Percentiles rank a stretch among this genome's conserved stretches.
Evolutionary conservation across 768 basidiomycete species (phyloP).

Genomic region (Termitomyces sp.): DNA sequence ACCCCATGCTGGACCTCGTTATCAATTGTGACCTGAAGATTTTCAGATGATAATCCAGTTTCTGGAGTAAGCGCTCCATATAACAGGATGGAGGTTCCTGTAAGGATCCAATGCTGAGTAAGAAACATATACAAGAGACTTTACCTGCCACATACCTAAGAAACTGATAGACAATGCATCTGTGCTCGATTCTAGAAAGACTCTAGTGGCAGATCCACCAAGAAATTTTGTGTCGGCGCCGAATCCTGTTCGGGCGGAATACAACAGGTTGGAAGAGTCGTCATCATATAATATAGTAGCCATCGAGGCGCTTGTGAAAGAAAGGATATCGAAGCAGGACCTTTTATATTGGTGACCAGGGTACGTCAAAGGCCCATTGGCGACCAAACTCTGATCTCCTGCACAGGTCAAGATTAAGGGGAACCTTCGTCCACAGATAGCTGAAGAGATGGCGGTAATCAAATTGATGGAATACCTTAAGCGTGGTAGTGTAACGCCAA

Average conservation of each 20-base stretch:
- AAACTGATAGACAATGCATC: not conserved
- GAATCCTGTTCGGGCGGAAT: not conserved
- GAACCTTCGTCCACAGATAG: not conserved
- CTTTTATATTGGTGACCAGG: not conserved
- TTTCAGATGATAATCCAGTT: not conserved
- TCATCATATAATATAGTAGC: not conserved
- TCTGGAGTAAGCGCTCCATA: not conserved
- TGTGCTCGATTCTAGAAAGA: not conserved
- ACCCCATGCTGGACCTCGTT: not conserved
- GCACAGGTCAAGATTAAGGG: not conserved
- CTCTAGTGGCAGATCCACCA: not conserved
- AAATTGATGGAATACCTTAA: not conserved
- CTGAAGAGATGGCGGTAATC: not conserved
- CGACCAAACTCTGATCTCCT: not conserved
- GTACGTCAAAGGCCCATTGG: not conserved
- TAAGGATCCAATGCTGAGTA: not conserved
- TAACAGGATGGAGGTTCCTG: not conserved
- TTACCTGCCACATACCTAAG: not conserved
- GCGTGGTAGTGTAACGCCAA: not conserved
- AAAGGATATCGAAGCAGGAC: not conserved
- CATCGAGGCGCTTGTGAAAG: not conserved
- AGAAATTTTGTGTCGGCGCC: not conserved
- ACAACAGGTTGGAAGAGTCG: not conserved
- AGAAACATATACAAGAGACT: not conserved
- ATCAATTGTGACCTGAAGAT: not conserved